phyloP scores from a whole-genome alignment of 116 monocot genomes.

The Dioscorea cayenensis region DNA sequence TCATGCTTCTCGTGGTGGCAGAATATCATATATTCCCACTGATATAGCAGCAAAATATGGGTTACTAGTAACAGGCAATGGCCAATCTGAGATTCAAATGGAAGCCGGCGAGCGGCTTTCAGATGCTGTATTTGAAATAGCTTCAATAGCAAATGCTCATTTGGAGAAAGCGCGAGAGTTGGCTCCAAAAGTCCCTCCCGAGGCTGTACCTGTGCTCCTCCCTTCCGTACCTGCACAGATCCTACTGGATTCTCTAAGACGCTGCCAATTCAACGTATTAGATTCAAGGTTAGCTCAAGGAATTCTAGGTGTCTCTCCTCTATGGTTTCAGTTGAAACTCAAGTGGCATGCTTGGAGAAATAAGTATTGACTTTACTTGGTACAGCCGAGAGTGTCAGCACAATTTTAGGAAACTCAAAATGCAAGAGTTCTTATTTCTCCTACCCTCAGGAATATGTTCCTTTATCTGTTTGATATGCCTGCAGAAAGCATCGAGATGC shows the following conservation, averaged over 20 bases:
- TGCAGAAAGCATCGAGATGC: too few species aligned
- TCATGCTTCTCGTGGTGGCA: slow-evolving; percentile 52
- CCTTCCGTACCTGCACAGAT: slow-evolving; percentile 83
- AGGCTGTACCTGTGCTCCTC: slow-evolving; percentile 50
- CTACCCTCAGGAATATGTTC: too few species aligned
- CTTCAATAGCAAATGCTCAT: slow-evolving; percentile 53
- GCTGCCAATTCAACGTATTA: slow-evolving; percentile 65
- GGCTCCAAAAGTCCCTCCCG: slow-evolving; percentile 35
- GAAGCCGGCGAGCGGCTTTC: slow-evolving; percentile 46
- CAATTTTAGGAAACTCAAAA: too few species aligned
- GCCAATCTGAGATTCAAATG: slow-evolving; percentile 46
- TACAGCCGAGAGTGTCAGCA: too few species aligned
- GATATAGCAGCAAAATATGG: slow-evolving; percentile 64
- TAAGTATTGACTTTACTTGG: slow-evolving; percentile 33
- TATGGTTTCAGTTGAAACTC: slow-evolving; percentile 90
- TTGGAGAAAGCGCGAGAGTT: slow-evolving; percentile 62
- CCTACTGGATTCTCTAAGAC: slow-evolving; percentile 52
- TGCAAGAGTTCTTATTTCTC: too few species aligned
- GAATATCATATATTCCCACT: slow-evolving; percentile 49
- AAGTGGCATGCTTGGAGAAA: slow-evolving; percentile 73
- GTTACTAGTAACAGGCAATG: slow-evolving; percentile 29
- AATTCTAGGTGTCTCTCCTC: slow-evolving; percentile 63
- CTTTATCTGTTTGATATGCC: too few species aligned
- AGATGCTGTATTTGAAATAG: slow-evolving; percentile 70
- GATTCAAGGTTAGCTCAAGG: slow-evolving; percentile 75